These are phyloP conservation scores for Penicillium expansum DNA, from an alignment of 2,329 filamentous ascomycete species.

Conservation along the genomic window DNA sequence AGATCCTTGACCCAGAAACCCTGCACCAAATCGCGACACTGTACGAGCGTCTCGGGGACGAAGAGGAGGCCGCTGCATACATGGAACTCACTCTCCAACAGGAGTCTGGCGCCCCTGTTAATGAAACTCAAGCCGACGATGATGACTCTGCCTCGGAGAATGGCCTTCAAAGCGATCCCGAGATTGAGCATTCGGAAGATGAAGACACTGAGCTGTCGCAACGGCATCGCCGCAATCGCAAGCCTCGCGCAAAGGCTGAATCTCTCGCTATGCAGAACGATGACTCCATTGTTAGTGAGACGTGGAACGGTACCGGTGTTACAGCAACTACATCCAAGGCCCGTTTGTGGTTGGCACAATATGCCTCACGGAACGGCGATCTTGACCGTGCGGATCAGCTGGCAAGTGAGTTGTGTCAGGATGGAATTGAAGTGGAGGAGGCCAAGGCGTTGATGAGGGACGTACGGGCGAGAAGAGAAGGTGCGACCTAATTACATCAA, in stretches of 20 bases:
- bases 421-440: constrained; percentile 94
- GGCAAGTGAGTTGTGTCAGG: constrained; percentile 88
- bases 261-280: constrained; percentile 33
- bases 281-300: constrained; percentile 38
- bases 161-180: constrained; percentile 35
- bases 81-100: constrained; percentile 96
- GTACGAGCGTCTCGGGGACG: constrained; percentile 76
- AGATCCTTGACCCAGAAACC: constrained; percentile 81
- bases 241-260: constrained; percentile 26
- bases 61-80: constrained; percentile 79
- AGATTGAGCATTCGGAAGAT: constrained; percentile 34
- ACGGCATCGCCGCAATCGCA: constrained; percentile 58
- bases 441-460: constrained; percentile 90
- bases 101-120: constrained; percentile 66
- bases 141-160: constrained; percentile 36
- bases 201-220: constrained; percentile 51
- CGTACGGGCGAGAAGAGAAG: constrained; percentile 71
- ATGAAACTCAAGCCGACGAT: constrained; percentile 28
- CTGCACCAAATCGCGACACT: constrained; percentile 85
- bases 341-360: constrained; percentile 85
- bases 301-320: constrained; percentile 67
- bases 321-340: constrained; percentile 90
- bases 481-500: constrained; percentile 8
- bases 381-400: constrained; percentile 73
- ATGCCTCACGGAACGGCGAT: constrained; percentile 73